These are phyloP conservation scores for Heterobasidion parviporum DNA, from an alignment of 1,284 basidiomycete species.

Conservation along the genomic window DNA sequence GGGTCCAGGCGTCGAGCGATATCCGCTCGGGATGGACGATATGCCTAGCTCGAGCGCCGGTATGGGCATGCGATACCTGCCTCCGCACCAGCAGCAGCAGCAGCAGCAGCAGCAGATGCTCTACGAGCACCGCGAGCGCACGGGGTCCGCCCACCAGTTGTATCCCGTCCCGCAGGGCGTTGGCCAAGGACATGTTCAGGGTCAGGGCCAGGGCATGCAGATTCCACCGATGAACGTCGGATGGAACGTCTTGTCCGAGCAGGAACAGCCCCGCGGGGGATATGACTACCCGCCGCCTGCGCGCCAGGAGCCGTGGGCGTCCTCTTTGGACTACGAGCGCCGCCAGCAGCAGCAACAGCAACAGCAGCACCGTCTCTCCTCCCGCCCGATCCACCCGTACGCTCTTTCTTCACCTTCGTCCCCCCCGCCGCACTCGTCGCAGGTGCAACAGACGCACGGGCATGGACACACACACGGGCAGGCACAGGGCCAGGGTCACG, in stretches of 20 bases:
- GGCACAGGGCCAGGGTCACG: neutral
- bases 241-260: neutral
- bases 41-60: neutral
- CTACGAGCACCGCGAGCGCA: neutral
- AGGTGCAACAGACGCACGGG: neutral
- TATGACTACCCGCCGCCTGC: neutral
- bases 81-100: neutral
- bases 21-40: neutral
- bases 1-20: neutral
- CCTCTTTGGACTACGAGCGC: neutral
- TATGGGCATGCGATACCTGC: neutral
- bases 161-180: constrained; percentile 3
- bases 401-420: neutral
- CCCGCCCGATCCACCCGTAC: neutral
- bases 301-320: neutral
- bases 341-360: neutral
- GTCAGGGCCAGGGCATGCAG: neutral
- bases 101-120: neutral
- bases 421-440: neutral
- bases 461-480: neutral
- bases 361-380: neutral
- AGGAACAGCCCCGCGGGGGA: neutral
- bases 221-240: neutral
- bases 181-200: neutral
- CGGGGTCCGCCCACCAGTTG: neutral